A percentile compares a stretch with the other conserved stretches of the same genome.
These are phyloP conservation scores for Trichoderma guizhouense DNA, from an alignment of 2,329 filamentous ascomycete genomes.

Conservation along the genomic window DNA sequence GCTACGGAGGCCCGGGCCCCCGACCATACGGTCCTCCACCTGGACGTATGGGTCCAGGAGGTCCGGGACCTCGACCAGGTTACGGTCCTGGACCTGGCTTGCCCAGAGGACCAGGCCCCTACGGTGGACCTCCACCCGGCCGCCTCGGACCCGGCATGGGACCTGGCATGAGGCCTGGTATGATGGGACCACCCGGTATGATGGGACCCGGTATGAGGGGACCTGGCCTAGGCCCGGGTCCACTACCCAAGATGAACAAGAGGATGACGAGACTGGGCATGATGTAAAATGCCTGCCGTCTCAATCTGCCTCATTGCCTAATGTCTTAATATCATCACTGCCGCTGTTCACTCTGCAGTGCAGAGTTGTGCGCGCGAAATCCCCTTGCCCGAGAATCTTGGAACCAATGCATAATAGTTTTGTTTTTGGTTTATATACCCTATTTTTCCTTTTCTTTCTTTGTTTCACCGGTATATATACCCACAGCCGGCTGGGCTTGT, in stretches of 20 bases:
- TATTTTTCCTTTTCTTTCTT: neutral
- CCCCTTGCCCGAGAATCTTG: neutral
- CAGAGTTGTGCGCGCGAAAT: neutral
- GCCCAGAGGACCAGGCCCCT: constrained; percentile 17
- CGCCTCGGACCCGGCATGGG: constrained; percentile 16
- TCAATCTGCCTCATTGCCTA: neutral
- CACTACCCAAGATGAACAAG: constrained; percentile 54
- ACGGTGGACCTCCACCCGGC: constrained; percentile 19
- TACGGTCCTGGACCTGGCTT: constrained; percentile 15
- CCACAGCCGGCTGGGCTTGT: constrained; percentile 15
- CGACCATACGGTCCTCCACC: constrained; percentile 16
- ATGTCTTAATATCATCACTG: constrained; percentile 3
- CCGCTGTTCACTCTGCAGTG: constrained; percentile 1
- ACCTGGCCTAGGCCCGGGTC: constrained; percentile 20
- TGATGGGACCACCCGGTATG: constrained; percentile 16
- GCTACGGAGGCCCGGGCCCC: constrained; percentile 12
- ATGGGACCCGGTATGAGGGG: constrained; percentile 17
- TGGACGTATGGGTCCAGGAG: constrained; percentile 21
- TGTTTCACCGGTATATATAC: constrained; percentile 10
- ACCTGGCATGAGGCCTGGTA: constrained; percentile 15
- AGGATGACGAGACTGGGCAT: constrained; percentile 59
- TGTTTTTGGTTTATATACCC: constrained; percentile 17
- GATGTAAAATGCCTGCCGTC: constrained; percentile 39
- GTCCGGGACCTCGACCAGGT: constrained; percentile 21
- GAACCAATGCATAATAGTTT: constrained; percentile 9